Conservation (phyloP, 176 grass and related monocot species). For the Thalia dealbata region DNA sequence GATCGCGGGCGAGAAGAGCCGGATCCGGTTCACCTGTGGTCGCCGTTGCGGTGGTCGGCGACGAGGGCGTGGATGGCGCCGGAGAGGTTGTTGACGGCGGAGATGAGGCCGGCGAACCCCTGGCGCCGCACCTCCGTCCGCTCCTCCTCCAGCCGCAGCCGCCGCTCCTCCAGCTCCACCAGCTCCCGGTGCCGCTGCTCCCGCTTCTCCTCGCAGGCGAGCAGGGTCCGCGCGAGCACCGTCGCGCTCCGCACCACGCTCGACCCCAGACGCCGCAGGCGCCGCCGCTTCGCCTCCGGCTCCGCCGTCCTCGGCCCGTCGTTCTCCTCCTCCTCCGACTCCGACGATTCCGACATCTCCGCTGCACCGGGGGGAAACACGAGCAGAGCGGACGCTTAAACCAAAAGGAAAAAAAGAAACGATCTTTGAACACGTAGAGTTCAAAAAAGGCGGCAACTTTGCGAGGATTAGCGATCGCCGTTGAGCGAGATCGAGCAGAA, state of each 20-base stretch:
- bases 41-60: conserved; percentile 60
- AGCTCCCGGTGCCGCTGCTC: conserved; percentile 84
- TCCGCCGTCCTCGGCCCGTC: conserved; percentile 28
- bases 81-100: conserved; percentile 85
- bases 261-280: conserved; percentile 51
- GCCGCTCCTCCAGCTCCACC: conserved; percentile 78
- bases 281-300: conserved; percentile 68
- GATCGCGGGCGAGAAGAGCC: background rate
- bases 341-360: conserved; percentile 65
- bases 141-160: conserved; percentile 72
- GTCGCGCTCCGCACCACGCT: conserved; percentile 89
- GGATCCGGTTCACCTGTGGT: conserved; percentile 16
- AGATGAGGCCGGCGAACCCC: conserved; percentile 65
- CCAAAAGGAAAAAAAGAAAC: background rate
- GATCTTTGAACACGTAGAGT: conserved; percentile 4
- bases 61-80: conserved; percentile 81
- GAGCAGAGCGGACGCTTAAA: background rate
- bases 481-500: background rate
- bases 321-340: conserved; percentile 39
- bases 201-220: conserved; percentile 88
- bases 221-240: conserved; percentile 69
- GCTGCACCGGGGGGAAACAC: conserved; percentile 4
- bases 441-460: conserved; percentile 6
- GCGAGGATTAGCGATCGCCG: background rate
- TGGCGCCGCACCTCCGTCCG: conserved; percentile 79